A percentile compares a stretch with the other conserved stretches of the same genome.
phyloP scores from a whole-genome alignment of 192 early-diverging fungal genomes.

The Coemansia sp. region DNA sequence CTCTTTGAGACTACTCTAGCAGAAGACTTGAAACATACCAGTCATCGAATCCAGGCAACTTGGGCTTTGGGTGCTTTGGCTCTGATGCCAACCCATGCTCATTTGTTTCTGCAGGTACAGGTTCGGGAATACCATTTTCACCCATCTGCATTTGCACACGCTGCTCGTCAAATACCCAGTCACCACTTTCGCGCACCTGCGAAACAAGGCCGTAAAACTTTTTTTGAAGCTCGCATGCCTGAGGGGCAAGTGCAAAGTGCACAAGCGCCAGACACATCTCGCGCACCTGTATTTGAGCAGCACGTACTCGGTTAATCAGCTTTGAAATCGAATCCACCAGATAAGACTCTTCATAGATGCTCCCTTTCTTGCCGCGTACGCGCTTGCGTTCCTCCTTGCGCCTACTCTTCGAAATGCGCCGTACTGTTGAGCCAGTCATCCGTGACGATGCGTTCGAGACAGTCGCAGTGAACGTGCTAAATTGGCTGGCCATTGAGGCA shows the following conservation, averaged over 20 bases:
- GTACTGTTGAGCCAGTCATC: slow-evolving; percentile 60
- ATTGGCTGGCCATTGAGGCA: slow-evolving; percentile 86
- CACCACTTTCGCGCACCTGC: slow-evolving; percentile 35
- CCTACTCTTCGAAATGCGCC: slow-evolving; percentile 57
- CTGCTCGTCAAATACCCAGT: slow-evolving; percentile 57
- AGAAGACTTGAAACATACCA: neutral
- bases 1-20: neutral
- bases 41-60: neutral
- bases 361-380: slow-evolving; percentile 86
- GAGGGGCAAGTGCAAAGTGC: slow-evolving; percentile 48
- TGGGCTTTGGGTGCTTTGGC: slow-evolving; percentile 32
- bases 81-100: slow-evolving; percentile 23
- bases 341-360: slow-evolving; percentile 88
- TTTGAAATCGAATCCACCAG: slow-evolving; percentile 65
- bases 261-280: slow-evolving; percentile 57
- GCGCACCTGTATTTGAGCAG: slow-evolving; percentile 54
- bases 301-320: slow-evolving; percentile 30
- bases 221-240: slow-evolving; percentile 55
- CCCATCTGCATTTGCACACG: slow-evolving; percentile 27
- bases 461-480: slow-evolving; percentile 74
- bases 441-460: slow-evolving; percentile 63
- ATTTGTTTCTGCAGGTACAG: slow-evolving; percentile 20
- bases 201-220: slow-evolving; percentile 53
- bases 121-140: slow-evolving; percentile 22
- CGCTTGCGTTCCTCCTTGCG: slow-evolving; percentile 74